Evolutionary conservation across 23 red algal species (phyloP).

Genomic region (Gracilaria domingensis): DNA sequence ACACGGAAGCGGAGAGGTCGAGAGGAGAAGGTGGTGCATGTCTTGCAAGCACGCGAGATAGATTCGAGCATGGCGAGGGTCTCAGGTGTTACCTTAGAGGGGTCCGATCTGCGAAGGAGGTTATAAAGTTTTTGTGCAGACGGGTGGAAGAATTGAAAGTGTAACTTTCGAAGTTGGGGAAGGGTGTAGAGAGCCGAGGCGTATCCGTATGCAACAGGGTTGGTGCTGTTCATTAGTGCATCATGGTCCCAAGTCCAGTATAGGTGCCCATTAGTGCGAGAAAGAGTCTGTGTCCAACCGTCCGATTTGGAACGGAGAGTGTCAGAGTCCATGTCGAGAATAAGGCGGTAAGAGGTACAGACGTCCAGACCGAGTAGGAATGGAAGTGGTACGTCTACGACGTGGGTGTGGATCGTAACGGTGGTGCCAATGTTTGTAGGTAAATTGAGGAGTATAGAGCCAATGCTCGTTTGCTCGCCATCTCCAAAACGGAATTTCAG

Average conservation of each 20-base stretch:
- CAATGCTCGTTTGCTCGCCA: slow-evolving; percentile 2
- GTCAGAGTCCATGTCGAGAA: not conserved
- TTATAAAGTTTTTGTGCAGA: slow-evolving; percentile 28
- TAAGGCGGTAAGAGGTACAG: not conserved
- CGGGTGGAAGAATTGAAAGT: slow-evolving; percentile 47
- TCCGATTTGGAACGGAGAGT: not conserved
- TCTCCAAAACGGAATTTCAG: slow-evolving; percentile 48
- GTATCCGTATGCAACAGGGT: not conserved
- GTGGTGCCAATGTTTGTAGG: slow-evolving; percentile 5
- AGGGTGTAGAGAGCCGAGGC: not conserved
- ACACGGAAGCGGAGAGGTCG: slow-evolving; percentile 28
- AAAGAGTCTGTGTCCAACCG: not conserved
- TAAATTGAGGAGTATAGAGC: not conserved
- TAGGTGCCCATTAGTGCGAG: not conserved
- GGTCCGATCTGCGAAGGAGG: not conserved
- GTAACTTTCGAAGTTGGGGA: slow-evolving; percentile 13
- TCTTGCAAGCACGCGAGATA: not conserved
- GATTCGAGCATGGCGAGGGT: not conserved
- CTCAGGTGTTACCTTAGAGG: not conserved
- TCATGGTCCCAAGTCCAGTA: not conserved
- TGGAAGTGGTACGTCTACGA: slow-evolving; percentile 21
- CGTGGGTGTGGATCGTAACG: not conserved
- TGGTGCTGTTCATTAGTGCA: not conserved
- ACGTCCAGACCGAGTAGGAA: slow-evolving; percentile 52
- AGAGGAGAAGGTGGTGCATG: slow-evolving; percentile 11